Percentiles rank a stretch among this genome's conserved stretches.
Evolutionary conservation across 106 monocot species (phyloP).

Genomic region (Amphibolis antarctica): DNA sequence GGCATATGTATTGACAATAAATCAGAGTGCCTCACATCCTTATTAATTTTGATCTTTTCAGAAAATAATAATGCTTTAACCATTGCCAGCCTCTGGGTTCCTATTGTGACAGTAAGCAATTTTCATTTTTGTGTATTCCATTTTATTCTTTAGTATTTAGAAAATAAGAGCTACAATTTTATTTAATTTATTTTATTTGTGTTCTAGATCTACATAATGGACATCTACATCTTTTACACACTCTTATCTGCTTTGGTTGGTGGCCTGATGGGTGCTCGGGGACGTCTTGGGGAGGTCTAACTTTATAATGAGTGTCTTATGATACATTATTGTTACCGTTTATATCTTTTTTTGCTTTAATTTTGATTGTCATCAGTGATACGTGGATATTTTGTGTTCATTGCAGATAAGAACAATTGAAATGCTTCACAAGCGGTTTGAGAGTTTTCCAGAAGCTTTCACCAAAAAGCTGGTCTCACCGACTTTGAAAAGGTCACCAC

Average conservation of each 20-base stretch:
- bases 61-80: conserved; percentile 91
- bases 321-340: background rate
- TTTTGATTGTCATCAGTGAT: too few species aligned
- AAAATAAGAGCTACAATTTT: background rate
- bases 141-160: background rate
- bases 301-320: background rate
- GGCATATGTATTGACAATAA: too few species aligned
- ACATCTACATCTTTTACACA: conserved; percentile 91
- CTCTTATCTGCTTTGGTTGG: conserved; percentile 81
- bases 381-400: background rate
- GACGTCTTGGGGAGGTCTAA: conserved; percentile 79
- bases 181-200: background rate
- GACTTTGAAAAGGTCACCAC: conserved; percentile 35
- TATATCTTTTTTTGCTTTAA: too few species aligned
- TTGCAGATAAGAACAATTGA: conserved; percentile 80
- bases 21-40: background rate
- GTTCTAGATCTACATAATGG: conserved; percentile 84
- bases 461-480: conserved; percentile 60
- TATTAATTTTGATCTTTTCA: conserved; percentile 11
- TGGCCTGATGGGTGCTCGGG: conserved; percentile 83
- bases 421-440: conserved; percentile 95
- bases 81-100: conserved; percentile 82
- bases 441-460: conserved; percentile 93
- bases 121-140: background rate
- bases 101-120: conserved; percentile 76